Evolutionary conservation across 805 yeast species (phyloP), one percentile per base, ranked within the genome.

Genomic region (Metschnikowia lachancei): DNA sequence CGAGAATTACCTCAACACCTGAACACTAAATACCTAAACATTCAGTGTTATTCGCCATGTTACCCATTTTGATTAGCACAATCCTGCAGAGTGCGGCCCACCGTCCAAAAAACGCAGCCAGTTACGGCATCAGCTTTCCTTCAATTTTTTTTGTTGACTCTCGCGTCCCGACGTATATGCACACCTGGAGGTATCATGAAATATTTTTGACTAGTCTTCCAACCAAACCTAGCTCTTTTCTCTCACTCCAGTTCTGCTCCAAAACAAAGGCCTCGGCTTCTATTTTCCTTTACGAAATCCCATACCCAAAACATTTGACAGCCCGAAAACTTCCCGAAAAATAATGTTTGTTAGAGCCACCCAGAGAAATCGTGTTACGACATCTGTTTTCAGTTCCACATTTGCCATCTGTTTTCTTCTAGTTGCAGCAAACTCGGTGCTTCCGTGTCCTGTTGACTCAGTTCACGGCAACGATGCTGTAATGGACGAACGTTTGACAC

Each of bases 331-430:
- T n/a, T n/a, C n/a, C n/a, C n/a, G n/a, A n/a, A n/a, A 0, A 14
- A 29, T 4, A 11, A 81, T 80, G 84, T 77, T 70, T 57, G 69
- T 81, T 50, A 80, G 72, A 64, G 87, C 87, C 10, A 70, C 80
- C 4, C 73, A 75, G 40, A 73, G 86, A 59, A 72, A 73, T 46
- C 69, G 69, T 51, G 67, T 85, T 42, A 83, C 89, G 18, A 75
- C 77, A 39, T 82, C 87, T 12, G 69, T 85, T 49, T 85, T 85
- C 64, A 78, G 84, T 19, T 80, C 89, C 16, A 85, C 94, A 0
- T 85, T 85, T 52, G 74, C 84, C n/a, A 80, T 86, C 24, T 85
- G 91, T 31, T 77, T 85, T 47, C 59, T 65, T 43, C 49, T 72
- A 41, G 77, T 72, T 4, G 78, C 85, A 14, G 82, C 83, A 13